Percentiles rank a stretch among this genome's conserved stretches.
These are phyloP conservation scores for Hyphopichia burtonii DNA, from an alignment of 1,139 yeast genomes.

Conservation along the genomic window DNA sequence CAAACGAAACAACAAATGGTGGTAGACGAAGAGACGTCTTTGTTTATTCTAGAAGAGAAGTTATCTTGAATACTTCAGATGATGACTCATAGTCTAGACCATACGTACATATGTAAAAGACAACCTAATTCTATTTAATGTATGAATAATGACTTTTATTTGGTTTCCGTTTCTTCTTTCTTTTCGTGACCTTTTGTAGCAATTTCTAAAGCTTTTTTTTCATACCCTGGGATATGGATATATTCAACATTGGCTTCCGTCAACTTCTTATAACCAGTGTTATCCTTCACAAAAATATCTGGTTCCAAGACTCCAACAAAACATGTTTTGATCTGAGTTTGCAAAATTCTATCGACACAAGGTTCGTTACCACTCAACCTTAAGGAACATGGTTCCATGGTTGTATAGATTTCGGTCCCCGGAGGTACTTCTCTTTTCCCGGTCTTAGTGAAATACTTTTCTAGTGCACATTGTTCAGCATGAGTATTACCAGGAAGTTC, in stretches of 20 bases:
- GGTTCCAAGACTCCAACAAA: constrained; percentile 96
- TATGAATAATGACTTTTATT: too few species aligned
- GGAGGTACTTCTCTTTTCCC: constrained; percentile 54
- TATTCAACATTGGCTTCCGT: constrained; percentile 62
- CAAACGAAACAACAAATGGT: constrained; percentile 5
- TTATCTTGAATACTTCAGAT: constrained; percentile 37
- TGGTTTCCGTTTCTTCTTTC: constrained; percentile 5
- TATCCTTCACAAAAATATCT: constrained; percentile 77
- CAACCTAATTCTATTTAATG: too few species aligned
- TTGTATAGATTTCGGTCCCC: constrained; percentile 84
- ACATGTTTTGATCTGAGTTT: constrained; percentile 60
- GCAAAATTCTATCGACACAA: constrained; percentile 76
- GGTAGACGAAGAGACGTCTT: constrained; percentile 46
- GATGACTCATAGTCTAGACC: constrained; percentile 8
- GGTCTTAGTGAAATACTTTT: constrained; percentile 54
- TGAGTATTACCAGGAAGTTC: constrained; percentile 96
- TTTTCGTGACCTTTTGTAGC: constrained; percentile 74
- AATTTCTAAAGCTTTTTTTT: constrained; percentile 65
- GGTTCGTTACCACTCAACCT: constrained; percentile 90
- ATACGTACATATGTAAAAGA: too few species aligned
- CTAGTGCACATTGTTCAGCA: constrained; percentile 94
- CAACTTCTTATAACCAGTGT: constrained; percentile 60
- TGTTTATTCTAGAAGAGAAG: constrained; percentile 57
- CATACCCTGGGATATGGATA: constrained; percentile 80
- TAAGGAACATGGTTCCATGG: constrained; percentile 97